Evolutionary conservation across 352 stramenopile genomes (phyloP).

Genomic region (Plasmopara viticola): DNA sequence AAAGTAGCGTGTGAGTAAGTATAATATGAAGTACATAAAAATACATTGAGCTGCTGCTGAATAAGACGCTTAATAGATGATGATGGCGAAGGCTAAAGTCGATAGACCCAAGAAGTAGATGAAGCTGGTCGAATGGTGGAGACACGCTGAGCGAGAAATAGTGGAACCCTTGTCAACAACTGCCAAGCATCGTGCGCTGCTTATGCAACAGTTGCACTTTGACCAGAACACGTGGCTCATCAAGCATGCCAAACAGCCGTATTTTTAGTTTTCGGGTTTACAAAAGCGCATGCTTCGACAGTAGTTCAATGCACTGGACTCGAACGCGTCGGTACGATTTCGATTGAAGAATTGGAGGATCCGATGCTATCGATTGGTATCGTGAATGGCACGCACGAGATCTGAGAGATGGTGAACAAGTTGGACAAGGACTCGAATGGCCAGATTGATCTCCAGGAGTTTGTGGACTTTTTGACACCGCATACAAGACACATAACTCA

Average conservation of each 20-base stretch:
- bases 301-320: slow-evolving; percentile 70
- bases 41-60: too few species aligned
- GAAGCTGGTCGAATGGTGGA: slow-evolving; percentile 24
- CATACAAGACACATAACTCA: slow-evolving; percentile 37
- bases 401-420: slow-evolving; percentile 65
- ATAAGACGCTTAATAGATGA: too few species aligned
- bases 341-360: slow-evolving; percentile 9
- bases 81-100: slow-evolving; percentile 3
- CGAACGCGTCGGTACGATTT: slow-evolving; percentile 64
- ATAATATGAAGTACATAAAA: slow-evolving; percentile 12
- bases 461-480: slow-evolving; percentile 68
- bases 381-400: slow-evolving; percentile 58
- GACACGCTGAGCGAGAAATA: slow-evolving; percentile 25
- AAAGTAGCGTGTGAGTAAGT: slow-evolving; percentile 11
- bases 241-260: slow-evolving; percentile 50
- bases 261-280: slow-evolving; percentile 59
- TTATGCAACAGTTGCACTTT: slow-evolving; percentile 48
- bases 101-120: slow-evolving; percentile 4
- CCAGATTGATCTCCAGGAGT: slow-evolving; percentile 74
- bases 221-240: slow-evolving; percentile 67
- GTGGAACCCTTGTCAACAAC: slow-evolving; percentile 4
- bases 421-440: too few species aligned
- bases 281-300: slow-evolving; percentile 73
- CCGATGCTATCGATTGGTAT: slow-evolving; percentile 77
- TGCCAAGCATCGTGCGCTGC: slow-evolving; percentile 26